Conservation (phyloP, 2,329 filamentous ascomycete genomes). For the Colletotrichum lini region DNA sequence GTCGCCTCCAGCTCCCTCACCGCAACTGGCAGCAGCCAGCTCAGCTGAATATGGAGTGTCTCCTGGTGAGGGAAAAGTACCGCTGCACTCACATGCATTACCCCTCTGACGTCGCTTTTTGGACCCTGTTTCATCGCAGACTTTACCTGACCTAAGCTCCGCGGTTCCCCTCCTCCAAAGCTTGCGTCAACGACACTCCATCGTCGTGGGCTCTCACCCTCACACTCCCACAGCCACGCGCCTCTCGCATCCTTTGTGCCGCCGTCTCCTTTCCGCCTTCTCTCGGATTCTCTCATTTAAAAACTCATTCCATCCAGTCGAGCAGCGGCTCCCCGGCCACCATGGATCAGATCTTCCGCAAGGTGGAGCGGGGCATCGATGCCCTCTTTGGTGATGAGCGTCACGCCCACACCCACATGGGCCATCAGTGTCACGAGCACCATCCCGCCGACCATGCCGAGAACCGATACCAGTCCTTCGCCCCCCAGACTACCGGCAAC, state of each 20-base stretch:
- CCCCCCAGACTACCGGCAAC: constrained; percentile 79
- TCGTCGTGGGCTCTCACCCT: not conserved
- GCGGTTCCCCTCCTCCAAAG: constrained; percentile 32
- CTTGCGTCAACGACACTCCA: constrained; percentile 28
- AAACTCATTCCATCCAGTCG: not conserved
- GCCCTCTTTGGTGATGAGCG: constrained; percentile 57
- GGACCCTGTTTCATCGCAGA: constrained; percentile 34
- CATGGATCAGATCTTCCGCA: constrained; percentile 60
- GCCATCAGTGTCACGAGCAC: constrained; percentile 57
- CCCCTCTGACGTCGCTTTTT: constrained; percentile 40
- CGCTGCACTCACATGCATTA: constrained; percentile 21
- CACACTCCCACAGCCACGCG: not conserved
- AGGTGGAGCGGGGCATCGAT: constrained; percentile 60
- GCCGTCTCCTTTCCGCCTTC: not conserved
- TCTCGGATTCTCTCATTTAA: not conserved
- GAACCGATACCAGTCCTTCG: constrained; percentile 78
- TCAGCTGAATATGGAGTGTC: constrained; percentile 3
- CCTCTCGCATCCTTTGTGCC: not conserved
- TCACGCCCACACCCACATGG: constrained; percentile 62
- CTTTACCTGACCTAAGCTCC: constrained; percentile 25
- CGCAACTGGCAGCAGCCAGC: constrained; percentile 11
- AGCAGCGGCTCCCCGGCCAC: constrained; percentile 19
- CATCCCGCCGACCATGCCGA: constrained; percentile 59
- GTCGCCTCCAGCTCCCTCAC: constrained; percentile 31
- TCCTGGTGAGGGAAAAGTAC: constrained; percentile 23